Conservation (phyloP, 805 yeast species). For the Metschnikowia bowlesiae region DNA sequence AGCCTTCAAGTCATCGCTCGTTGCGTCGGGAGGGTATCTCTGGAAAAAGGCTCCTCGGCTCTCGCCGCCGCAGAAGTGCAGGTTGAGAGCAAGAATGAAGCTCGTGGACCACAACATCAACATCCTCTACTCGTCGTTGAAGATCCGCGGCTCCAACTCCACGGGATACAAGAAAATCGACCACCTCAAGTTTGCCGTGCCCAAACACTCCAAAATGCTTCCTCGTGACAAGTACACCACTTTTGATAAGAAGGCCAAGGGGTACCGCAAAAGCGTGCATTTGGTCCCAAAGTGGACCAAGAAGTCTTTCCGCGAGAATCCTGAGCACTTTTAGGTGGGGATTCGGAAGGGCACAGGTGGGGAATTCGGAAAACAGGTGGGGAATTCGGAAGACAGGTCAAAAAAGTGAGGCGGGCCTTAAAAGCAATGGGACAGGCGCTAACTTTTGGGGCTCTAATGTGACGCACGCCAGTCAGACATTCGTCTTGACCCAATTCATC, state of each 20-base stretch:
- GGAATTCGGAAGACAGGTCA: too few relatives aligned
- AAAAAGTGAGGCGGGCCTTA: too few relatives aligned
- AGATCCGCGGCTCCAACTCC: constrained; percentile 24
- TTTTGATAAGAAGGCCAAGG: constrained; percentile 66
- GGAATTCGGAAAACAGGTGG: too few relatives aligned
- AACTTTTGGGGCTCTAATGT: too few relatives aligned
- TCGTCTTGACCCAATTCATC: too few relatives aligned
- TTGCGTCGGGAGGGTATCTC: constrained; percentile 65
- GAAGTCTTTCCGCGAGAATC: constrained; percentile 73
- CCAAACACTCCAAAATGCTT: constrained; percentile 76
- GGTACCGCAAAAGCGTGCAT: constrained; percentile 86
- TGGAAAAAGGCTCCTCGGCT: constrained; percentile 52
- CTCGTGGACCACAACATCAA: constrained; percentile 76
- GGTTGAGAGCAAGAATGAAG: constrained; percentile 81
- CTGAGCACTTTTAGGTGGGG: constrained; percentile 51
- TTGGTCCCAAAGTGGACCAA: constrained; percentile 91
- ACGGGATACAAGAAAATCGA: constrained; percentile 38
- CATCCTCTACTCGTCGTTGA: constrained; percentile 45
- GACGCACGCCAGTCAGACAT: too few relatives aligned
- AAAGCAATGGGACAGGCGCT: too few relatives aligned
- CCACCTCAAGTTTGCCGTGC: constrained; percentile 43
- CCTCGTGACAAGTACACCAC: constrained; percentile 84
- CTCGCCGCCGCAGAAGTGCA: constrained; percentile 72
- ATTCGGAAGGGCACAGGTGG: constrained; percentile 5
- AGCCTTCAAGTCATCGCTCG: constrained; percentile 58